Evolutionary conservation across 257 asterid genomes (phyloP), one percentile per base, ranked within the genome.

Genomic region (Przewalskia tangutica): DNA sequence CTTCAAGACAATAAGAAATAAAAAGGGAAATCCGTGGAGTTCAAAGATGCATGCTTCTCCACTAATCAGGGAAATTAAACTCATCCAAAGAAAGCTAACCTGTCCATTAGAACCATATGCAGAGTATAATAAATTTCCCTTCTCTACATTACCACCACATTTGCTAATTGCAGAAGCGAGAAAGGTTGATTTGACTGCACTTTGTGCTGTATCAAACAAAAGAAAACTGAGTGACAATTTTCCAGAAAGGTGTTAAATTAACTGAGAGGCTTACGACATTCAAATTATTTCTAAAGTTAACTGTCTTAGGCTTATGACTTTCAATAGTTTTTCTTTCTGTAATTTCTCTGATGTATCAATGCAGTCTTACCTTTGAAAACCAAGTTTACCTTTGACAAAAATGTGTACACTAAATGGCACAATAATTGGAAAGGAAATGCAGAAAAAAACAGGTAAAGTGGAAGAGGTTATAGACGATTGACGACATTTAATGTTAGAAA

Each of bases 91-190:
- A 23, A 55, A 77, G 68, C 88, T 84, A 63, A 92, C 97, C 97
- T 95, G 99, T 77, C 98, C 98, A 80, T 63, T 91, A 59, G 99
- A 94, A 77, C 99, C 99, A 83, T 91, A 96, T 34, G 96, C 99
- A 50, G 85, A 82, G 91, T 95, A 95, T 50, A 95, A 86, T 82
- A 93, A 36, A 53, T 51, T 16, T 51, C 99, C 99, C 87, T 96
- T 95, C 86, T 93, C 97, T 83, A 85, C 97, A 82, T 94, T 96
- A 44, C 99, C 99, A 77, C 99, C 99, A 86, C 97, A 90, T 89
- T 96, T 96, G 59, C 91, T 89, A 84, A 92, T 94, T 81, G 99
- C 98, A 27, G 98, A 83, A 83, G 93, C 90, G 80, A 95, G 88
- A 86, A 91, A 95, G 12, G 97, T 95, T 9, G 93, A 88, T 89